phyloP scores from a whole-genome alignment of 1,284 basidiomycete species.

The Moesziomyces sp. region DNA sequence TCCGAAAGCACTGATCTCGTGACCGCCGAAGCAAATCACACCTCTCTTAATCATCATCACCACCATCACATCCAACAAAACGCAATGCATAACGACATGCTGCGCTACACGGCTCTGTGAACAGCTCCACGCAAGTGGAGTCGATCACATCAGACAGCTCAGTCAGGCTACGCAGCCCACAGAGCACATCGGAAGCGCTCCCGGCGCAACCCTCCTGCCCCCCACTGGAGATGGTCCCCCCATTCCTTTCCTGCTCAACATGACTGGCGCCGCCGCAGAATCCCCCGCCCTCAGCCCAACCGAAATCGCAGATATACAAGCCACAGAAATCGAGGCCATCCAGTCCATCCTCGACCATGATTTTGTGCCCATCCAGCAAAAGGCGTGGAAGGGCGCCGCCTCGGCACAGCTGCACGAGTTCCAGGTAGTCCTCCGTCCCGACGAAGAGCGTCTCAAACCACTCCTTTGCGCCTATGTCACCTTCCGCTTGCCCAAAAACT shows the following conservation, averaged over 20 bases:
- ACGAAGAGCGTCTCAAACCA: constrained; percentile 53
- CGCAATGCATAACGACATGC: constrained; percentile 20
- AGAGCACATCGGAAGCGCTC: background rate
- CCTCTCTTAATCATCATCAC: background rate
- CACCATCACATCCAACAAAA: background rate
- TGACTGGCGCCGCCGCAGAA: constrained; percentile 9
- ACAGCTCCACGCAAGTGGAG: constrained; percentile 48
- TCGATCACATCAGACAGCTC: constrained; percentile 17
- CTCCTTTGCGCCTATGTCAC: constrained; percentile 50
- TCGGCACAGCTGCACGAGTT: constrained; percentile 49
- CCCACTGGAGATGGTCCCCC: background rate
- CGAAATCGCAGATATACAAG: constrained; percentile 58
- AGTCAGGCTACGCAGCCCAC: constrained; percentile 4
- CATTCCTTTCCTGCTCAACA: background rate
- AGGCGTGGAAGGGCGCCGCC: constrained; percentile 50
- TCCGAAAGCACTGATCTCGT: constrained; percentile 7
- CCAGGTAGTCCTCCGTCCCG: constrained; percentile 55
- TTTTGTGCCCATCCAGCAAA: constrained; percentile 45
- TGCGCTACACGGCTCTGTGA: constrained; percentile 19
- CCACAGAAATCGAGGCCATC: constrained; percentile 61
- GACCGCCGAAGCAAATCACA: constrained; percentile 8
- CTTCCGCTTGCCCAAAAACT: constrained; percentile 59
- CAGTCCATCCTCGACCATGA: constrained; percentile 59
- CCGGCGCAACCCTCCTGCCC: too few species aligned
- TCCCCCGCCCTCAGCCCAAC: constrained; percentile 28